These are phyloP conservation scores for Bolboschoenoplectus hybrid DNA, from an alignment of 202 grass and related monocot genomes.

Conservation along the genomic window DNA sequence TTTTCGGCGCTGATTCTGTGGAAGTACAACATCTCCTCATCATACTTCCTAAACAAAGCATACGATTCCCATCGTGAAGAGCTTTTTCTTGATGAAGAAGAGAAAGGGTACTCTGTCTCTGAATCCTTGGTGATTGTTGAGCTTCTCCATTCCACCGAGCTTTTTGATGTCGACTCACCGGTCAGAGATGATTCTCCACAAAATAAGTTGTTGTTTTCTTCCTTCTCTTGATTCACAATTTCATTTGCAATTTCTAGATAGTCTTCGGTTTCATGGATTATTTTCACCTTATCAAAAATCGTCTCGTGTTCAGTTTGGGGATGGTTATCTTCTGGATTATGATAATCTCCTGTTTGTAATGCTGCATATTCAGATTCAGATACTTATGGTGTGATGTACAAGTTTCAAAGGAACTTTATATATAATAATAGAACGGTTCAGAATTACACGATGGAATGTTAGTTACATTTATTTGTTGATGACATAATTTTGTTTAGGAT, in stretches of 20 bases:
- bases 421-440: neutral
- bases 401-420: neutral
- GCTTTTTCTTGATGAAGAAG: conserved; percentile 88
- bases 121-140: conserved; percentile 72
- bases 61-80: conserved; percentile 92
- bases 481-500: neutral
- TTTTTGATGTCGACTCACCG: conserved; percentile 95
- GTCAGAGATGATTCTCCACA: conserved; percentile 55
- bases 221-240: conserved; percentile 27
- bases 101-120: conserved; percentile 76
- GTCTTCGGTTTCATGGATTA: neutral
- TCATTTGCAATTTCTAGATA: neutral
- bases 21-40: conserved; percentile 95
- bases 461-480: neutral
- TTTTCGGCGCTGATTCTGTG: conserved; percentile 76
- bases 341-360: conserved; percentile 13
- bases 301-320: conserved; percentile 33
- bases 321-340: conserved; percentile 25
- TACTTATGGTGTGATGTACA: neutral
- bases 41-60: conserved; percentile 79
- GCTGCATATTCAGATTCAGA: neutral
- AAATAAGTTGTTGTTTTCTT: conserved; percentile 45
- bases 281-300: conserved; percentile 32
- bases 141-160: conserved; percentile 79
- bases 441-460: neutral